Evolutionary conservation across 2,329 filamentous ascomycete species (phyloP), one percentile per base, ranked within the genome.

Genomic region (Trichophyton rubrum): DNA sequence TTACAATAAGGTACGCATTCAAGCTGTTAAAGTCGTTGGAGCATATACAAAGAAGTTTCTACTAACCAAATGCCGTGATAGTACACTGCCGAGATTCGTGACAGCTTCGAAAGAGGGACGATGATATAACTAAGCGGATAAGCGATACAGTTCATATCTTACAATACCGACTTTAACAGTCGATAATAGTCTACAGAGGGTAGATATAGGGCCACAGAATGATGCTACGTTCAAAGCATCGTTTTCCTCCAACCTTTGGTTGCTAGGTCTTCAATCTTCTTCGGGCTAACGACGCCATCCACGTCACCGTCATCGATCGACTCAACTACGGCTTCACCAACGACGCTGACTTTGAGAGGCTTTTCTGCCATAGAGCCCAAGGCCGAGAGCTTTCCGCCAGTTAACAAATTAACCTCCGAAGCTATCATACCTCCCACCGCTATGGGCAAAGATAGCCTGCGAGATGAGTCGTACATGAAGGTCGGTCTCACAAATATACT

Each of bases 81-180:
- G 79, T 99, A 99, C 75, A 99, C 93, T 53, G 85, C 88, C 35
- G 93, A 99, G 73, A 97, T 99, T 68, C 81, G 93, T 71, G 93
- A 99, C 71, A 96, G 88, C 74, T 99, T 99, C 73, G 93, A 99
- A 81, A 84, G 93, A 65, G 93, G 93, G 17, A 97, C 93, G 2
- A 95, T 95, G 82, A 93, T 97, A 73, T 97, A 80, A 76, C 57
- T 62, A 45, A 41, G 8, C 56, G 22, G 22, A 24, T 27, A 33
- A 49, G 35, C 61, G 27, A 57, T 45, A 35, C 56, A 45, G 59
- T 58, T 62, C 55, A 13, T 61, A 53, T 61, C 55, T 33, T 60
- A 61, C 59, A 61, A 59, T 13, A 38, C 33, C 33, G 33, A 51
- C 35, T 41, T 43, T 43, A 33, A 7, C 45, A 51, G 22, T 62